Evolutionary conservation across 768 basidiomycete genomes (phyloP).

Genomic region (Termitomyces sp.): DNA sequence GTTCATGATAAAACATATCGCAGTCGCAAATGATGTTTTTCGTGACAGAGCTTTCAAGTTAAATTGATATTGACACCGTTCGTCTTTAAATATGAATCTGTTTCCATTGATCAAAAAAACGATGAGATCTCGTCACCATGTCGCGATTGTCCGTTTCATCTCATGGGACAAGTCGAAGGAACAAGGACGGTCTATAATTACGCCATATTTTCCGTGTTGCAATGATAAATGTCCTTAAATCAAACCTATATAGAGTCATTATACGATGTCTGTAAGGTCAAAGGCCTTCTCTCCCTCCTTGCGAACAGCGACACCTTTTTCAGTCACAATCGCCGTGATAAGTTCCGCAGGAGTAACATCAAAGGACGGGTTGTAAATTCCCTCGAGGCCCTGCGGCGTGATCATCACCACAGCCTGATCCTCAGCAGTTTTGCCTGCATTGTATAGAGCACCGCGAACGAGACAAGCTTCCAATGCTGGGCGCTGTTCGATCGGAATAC

Average conservation of each 20-base stretch:
- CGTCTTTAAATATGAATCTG: neutral
- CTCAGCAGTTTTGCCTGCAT: slow-evolving; percentile 35
- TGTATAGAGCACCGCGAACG: slow-evolving; percentile 77
- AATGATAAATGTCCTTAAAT: neutral
- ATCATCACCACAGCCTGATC: slow-evolving; percentile 80
- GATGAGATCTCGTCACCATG: neutral
- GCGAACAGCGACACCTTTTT: slow-evolving; percentile 87
- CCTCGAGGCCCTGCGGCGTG: slow-evolving; percentile 61
- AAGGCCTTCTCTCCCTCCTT: slow-evolving; percentile 50
- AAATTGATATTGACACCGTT: neutral
- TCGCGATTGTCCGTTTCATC: neutral
- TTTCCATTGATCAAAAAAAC: neutral
- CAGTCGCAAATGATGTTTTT: neutral
- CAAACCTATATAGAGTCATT: neutral
- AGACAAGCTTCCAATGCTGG: slow-evolving; percentile 85
- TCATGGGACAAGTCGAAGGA: neutral
- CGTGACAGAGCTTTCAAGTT: neutral
- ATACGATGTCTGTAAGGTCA: slow-evolving; percentile 59
- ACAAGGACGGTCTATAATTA: neutral
- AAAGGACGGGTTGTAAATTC: slow-evolving; percentile 91
- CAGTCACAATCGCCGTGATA: slow-evolving; percentile 93
- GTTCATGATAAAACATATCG: neutral
- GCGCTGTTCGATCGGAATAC: slow-evolving; percentile 92
- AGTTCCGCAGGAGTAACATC: slow-evolving; percentile 94
- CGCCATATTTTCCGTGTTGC: neutral